Conservation (phyloP, 73 alveolate genomes). For the Paraurostyla sp. region DNA sequence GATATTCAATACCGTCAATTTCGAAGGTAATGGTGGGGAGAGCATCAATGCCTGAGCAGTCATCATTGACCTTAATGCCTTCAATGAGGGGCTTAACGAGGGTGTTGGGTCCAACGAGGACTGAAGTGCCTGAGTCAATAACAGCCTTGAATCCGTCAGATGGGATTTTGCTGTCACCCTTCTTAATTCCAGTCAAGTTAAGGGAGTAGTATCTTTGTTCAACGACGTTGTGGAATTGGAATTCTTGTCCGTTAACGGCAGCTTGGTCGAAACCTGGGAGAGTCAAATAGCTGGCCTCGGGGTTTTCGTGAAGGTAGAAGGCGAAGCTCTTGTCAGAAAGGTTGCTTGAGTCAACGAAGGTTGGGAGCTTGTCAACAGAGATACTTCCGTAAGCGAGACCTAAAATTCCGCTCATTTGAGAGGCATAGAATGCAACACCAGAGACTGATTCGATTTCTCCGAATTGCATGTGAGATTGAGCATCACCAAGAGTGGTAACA, state of each 20-base stretch:
- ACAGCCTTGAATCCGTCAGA: constrained; percentile 64
- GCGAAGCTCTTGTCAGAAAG: constrained; percentile 71
- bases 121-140: constrained; percentile 81
- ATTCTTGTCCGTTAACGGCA: constrained; percentile 50
- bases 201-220: constrained; percentile 76
- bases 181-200: constrained; percentile 58
- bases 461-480: constrained; percentile 53
- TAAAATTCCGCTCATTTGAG: constrained; percentile 89
- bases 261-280: constrained; percentile 75
- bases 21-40: constrained; percentile 74
- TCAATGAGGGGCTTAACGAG: constrained; percentile 72
- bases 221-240: constrained; percentile 69
- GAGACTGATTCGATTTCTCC: constrained; percentile 81
- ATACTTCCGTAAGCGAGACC: constrained; percentile 89
- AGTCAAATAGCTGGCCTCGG: constrained; percentile 66
- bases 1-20: constrained; percentile 70
- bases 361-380: constrained; percentile 81
- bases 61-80: constrained; percentile 67
- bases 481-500: constrained; percentile 72
- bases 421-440: constrained; percentile 81
- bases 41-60: constrained; percentile 70
- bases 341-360: constrained; percentile 69
- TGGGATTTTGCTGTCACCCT: constrained; percentile 57
- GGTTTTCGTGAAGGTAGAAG: constrained; percentile 57
- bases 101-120: constrained; percentile 66